phyloP scores from a whole-genome alignment of 371 early-diverging fungal species.

The Circinella umbellata region DNA sequence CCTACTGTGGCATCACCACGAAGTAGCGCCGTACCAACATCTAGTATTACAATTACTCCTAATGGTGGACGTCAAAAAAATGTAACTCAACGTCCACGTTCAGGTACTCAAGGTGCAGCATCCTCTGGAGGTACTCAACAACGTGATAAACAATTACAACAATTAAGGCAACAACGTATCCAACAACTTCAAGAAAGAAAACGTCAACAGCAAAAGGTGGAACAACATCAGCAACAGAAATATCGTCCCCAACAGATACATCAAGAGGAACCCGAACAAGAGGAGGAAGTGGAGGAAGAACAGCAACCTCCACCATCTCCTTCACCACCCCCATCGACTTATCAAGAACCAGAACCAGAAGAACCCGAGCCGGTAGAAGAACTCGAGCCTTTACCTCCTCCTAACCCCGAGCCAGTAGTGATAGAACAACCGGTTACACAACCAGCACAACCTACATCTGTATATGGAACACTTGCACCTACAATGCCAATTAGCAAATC shows the following conservation, averaged over 20 bases:
- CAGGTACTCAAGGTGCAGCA: constrained; percentile 30
- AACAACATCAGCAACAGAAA: constrained; percentile 10
- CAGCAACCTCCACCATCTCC: constrained; percentile 4
- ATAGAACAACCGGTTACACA: background rate
- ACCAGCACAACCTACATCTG: constrained; percentile 28
- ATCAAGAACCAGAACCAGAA: constrained; percentile 12
- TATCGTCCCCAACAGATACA: background rate
- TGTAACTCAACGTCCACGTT: constrained; percentile 21
- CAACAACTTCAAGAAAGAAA: constrained; percentile 26
- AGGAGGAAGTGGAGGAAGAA: constrained; percentile 19
- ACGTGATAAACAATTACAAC: constrained; percentile 24
- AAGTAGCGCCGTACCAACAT: constrained; percentile 19
- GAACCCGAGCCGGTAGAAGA: constrained; percentile 4
- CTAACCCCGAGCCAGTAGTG: constrained; percentile 8
- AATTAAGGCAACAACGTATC: constrained; percentile 30
- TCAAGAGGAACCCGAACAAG: constrained; percentile 22
- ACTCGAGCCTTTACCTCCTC: constrained; percentile 16
- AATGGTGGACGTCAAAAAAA: constrained; percentile 11
- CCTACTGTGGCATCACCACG: constrained; percentile 24
- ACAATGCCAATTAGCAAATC: constrained; percentile 41
- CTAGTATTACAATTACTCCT: constrained; percentile 19
- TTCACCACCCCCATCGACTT: background rate
- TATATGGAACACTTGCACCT: constrained; percentile 39
- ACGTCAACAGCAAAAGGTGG: constrained; percentile 19
- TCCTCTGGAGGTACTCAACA: constrained; percentile 10